Conservation (phyloP, 306 rosid species). For the Prunus fruticosa region DNA sequence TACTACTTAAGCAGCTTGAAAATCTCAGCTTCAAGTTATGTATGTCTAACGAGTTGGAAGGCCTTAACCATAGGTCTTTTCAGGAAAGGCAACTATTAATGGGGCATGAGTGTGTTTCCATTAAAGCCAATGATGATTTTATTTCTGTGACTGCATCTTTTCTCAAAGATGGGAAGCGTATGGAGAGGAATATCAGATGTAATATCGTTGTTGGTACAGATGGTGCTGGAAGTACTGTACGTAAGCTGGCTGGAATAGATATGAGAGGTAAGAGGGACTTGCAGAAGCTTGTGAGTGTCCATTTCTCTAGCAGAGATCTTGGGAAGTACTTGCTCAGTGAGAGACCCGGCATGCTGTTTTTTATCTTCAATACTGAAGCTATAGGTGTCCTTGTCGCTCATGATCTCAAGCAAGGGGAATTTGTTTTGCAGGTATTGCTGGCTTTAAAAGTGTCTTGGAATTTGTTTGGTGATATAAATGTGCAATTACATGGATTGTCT, state of each 20-base stretch:
- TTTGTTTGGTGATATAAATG: constrained; percentile 7
- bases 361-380: constrained; percentile 83
- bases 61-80: constrained; percentile 18
- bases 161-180: constrained; percentile 47
- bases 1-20: constrained; percentile 67
- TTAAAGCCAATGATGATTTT: constrained; percentile 46
- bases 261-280: constrained; percentile 83
- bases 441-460: constrained; percentile 10
- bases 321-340: constrained; percentile 82
- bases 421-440: constrained; percentile 81
- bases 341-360: constrained; percentile 94
- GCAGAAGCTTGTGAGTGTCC: constrained; percentile 89
- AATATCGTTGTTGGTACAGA: constrained; percentile 75
- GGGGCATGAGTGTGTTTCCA: constrained; percentile 79
- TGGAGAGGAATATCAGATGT: constrained; percentile 55
- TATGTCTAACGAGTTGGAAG: constrained; percentile 42
- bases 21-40: constrained; percentile 52
- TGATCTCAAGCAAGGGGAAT: constrained; percentile 93
- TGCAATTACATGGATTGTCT: constrained; percentile 22
- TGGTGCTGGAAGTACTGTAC: constrained; percentile 86
- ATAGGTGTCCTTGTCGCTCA: constrained; percentile 97
- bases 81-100: constrained; percentile 53
- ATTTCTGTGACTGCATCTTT: constrained; percentile 58
- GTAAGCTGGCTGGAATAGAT: constrained; percentile 72
- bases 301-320: constrained; percentile 79